Percentiles rank a stretch among this genome's conserved stretches.
These are phyloP conservation scores for Lotmaria passim DNA, from an alignment of 208 protist genomes.

Conservation along the genomic window DNA sequence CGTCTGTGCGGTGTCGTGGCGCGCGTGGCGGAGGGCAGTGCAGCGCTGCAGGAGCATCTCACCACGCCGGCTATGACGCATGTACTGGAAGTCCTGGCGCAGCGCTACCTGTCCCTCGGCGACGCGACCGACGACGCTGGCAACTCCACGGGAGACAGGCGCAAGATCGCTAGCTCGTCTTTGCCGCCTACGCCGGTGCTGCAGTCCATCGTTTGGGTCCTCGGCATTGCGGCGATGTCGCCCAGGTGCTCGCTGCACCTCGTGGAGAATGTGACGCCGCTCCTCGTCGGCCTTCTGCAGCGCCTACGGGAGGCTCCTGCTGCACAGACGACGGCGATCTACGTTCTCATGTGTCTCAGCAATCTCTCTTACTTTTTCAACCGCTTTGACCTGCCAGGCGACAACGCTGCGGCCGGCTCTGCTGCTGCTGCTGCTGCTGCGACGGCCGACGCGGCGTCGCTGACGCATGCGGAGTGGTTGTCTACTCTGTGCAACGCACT, in stretches of 20 bases:
- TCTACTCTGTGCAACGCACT: slow-evolving; percentile 51
- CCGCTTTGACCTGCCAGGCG: slow-evolving; percentile 37
- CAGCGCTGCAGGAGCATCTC: slow-evolving; percentile 40
- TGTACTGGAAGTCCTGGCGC: slow-evolving; percentile 19
- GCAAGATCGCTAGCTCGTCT: neutral
- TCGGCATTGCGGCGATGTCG: slow-evolving; percentile 67
- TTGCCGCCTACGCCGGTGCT: slow-evolving; percentile 39
- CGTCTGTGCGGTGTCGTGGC: slow-evolving; percentile 52
- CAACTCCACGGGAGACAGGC: neutral
- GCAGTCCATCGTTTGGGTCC: slow-evolving; percentile 71
- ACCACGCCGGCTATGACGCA: slow-evolving; percentile 28
- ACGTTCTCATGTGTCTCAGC: slow-evolving; percentile 82
- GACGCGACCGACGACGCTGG: slow-evolving; percentile 5
- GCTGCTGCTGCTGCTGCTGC: slow-evolving; percentile 1
- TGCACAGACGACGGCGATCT: slow-evolving; percentile 56
- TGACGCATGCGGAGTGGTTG: slow-evolving; percentile 25
- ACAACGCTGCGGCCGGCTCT: slow-evolving; percentile 10
- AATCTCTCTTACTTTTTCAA: slow-evolving; percentile 85
- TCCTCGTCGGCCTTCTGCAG: slow-evolving; percentile 54
- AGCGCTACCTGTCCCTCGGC: slow-evolving; percentile 23
- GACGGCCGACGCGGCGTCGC: neutral
- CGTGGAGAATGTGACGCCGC: slow-evolving; percentile 44
- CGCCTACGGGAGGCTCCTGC: slow-evolving; percentile 36
- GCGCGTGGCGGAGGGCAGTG: slow-evolving; percentile 40
- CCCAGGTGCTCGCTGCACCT: slow-evolving; percentile 52